Evolutionary conservation across 1,284 basidiomycete species (phyloP), one percentile per base, ranked within the genome.

Genomic region (Tremellales sp.): DNA sequence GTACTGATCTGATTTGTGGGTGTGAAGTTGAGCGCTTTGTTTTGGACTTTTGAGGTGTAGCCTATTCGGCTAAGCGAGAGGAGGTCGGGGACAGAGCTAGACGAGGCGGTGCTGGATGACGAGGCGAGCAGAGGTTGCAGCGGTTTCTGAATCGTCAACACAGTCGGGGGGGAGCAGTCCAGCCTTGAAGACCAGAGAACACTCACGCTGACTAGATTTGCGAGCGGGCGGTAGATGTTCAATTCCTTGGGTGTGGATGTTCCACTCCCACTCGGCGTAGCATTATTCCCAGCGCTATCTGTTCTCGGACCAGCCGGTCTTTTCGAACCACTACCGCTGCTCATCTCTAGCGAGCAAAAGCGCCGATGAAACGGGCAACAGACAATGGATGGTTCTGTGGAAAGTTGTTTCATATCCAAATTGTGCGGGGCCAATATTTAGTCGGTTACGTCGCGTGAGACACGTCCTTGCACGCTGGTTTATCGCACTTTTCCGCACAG

Each of bases 21-120:
- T 6, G 43, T 48, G 21, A 63, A 58, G 7, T 65, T 49, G 12
- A 68, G 48, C 4, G 57, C 64, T 54, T 72, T 72, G 46, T 62
- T 63, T 8, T 49, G 49, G n/a, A 72, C 40, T 23, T 67, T 56
- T 10, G 61, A 39, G 7, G 52, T 46, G 51, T 63, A 68, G 6
- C 61, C 60, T 13, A 33, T 35, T 10, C 50, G 49, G 37, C 62
- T 58, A 31, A 68, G 48, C 3, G 27, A 45, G 23, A 70, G 52
- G 13, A 70, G 49, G 2, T 50, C 23, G 6, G 62, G 52, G 4
- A 58, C 56, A 25, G n/a, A n/a, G n/a, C n/a, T n/a, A n/a, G n/a
- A n/a, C n/a, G n/a, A n/a, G 46, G 37, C 15, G 53, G 45, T 10
- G 35, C n/a, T n/a, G n/a, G n/a, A n/a, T 13, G 43, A n/a, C 2